Percentiles rank a stretch among this genome's conserved stretches.
phyloP scores from a whole-genome alignment of 1,284 basidiomycete genomes.

The Volvariella surrecta region DNA sequence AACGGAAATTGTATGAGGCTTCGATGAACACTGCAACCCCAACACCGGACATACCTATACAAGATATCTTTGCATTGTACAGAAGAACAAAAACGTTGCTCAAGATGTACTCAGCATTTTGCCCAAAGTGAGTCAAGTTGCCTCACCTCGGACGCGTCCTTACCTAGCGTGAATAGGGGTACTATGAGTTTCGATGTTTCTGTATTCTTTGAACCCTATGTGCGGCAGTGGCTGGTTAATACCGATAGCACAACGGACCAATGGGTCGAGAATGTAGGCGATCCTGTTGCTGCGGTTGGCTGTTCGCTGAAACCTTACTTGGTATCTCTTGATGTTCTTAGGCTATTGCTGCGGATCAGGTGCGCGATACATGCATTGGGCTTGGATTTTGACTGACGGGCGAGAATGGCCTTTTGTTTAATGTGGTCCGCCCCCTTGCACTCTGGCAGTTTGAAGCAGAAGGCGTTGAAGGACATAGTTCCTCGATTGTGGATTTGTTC shows the following conservation, averaged over 20 bases:
- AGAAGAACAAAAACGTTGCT: constrained; percentile 65
- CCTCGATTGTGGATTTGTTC: constrained; percentile 94
- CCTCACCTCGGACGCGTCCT: not conserved
- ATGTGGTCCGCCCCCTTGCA: not conserved
- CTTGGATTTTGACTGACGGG: constrained; percentile 4
- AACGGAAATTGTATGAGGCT: constrained; percentile 65
- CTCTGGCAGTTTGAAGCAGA: constrained; percentile 76
- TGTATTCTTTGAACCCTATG: constrained; percentile 82
- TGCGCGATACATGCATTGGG: constrained; percentile 24
- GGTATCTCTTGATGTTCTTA: constrained; percentile 18
- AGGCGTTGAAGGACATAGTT: constrained; percentile 80
- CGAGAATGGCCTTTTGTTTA: not conserved
- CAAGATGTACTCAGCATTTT: constrained; percentile 78
- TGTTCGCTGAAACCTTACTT: not conserved
- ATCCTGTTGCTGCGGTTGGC: constrained; percentile 1
- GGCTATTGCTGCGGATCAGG: constrained; percentile 86
- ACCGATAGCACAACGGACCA: constrained; percentile 87
- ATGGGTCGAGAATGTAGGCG: constrained; percentile 86
- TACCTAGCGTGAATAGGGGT: constrained; percentile 17
- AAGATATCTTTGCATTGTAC: constrained; percentile 86
- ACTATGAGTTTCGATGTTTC: constrained; percentile 60
- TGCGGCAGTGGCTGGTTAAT: constrained; percentile 84
- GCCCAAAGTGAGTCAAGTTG: constrained; percentile 48
- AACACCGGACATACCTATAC: constrained; percentile 66
- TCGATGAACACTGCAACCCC: constrained; percentile 68